A percentile compares a stretch with the other conserved stretches of the same genome.
Evolutionary conservation across 1,284 basidiomycete species (phyloP).

Genomic region (Moesziomyces sp.): DNA sequence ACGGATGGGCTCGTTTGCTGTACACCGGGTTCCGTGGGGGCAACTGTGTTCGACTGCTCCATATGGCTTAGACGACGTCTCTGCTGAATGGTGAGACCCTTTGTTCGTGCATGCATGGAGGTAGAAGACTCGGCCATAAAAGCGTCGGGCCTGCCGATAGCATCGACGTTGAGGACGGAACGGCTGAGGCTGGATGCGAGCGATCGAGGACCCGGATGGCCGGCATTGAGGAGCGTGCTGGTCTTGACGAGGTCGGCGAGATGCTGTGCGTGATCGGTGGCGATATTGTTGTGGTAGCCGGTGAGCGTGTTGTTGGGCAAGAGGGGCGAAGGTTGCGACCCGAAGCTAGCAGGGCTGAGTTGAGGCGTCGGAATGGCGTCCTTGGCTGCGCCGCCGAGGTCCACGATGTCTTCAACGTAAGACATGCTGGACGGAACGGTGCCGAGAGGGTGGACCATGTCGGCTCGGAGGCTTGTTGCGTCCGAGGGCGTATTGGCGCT

Average conservation of each 20-base stretch:
- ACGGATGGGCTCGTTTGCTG: neutral
- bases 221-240: slow-evolving; percentile 28
- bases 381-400: slow-evolving; percentile 5
- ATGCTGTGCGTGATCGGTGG: slow-evolving; percentile 36
- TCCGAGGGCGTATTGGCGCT: slow-evolving; percentile 17
- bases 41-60: neutral
- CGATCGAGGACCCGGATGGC: slow-evolving; percentile 38
- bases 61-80: slow-evolving; percentile 40
- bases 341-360: slow-evolving; percentile 27
- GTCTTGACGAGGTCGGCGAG: slow-evolving; percentile 39
- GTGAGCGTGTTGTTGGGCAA: slow-evolving; percentile 28
- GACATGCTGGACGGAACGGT: slow-evolving; percentile 9
- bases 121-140: neutral
- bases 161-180: slow-evolving; percentile 33
- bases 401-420: slow-evolving; percentile 18
- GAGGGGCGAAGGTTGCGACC: slow-evolving; percentile 25
- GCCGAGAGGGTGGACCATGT: slow-evolving; percentile 31
- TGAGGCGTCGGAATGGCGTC: slow-evolving; percentile 19
- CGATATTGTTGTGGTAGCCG: slow-evolving; percentile 43
- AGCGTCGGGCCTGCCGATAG: slow-evolving; percentile 22
- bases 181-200: slow-evolving; percentile 42
- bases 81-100: slow-evolving; percentile 45
- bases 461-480: slow-evolving; percentile 19
- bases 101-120: neutral
- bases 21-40: neutral